Conservation (phyloP, 179 eudicot genomes). For the Heliamphora pulchella region DNA sequence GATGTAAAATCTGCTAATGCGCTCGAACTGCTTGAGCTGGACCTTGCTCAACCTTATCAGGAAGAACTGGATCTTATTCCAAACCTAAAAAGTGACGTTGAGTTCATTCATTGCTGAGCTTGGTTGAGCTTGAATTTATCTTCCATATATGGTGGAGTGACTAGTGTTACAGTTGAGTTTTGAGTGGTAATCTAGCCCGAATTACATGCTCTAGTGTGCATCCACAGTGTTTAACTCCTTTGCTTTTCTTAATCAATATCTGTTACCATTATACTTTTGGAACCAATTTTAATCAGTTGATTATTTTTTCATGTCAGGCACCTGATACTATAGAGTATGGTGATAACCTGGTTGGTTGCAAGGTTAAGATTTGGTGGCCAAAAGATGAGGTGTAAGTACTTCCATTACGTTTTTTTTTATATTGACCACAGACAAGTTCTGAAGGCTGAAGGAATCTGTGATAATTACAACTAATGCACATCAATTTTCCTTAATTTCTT, state of each 20-base stretch:
- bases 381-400: constrained; percentile 56
- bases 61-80: neutral
- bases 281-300: constrained; percentile 7
- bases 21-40: neutral
- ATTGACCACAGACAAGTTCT: neutral
- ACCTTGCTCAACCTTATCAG: neutral
- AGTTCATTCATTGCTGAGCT: neutral
- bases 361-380: constrained; percentile 83
- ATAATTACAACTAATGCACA: neutral
- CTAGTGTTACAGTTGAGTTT: neutral
- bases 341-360: constrained; percentile 50
- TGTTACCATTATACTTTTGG: neutral
- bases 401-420: constrained; percentile 7
- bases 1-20: neutral
- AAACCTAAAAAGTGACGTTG: neutral
- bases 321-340: constrained; percentile 30
- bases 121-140: neutral
- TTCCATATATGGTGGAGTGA: constrained; percentile 1
- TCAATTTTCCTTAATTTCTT: neutral
- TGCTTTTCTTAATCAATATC: neutral
- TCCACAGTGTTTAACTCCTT: neutral
- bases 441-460: neutral
- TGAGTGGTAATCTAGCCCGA: neutral
- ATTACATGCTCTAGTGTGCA: constrained; percentile 8
- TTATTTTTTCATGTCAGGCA: constrained; percentile 33